phyloP scores from a whole-genome alignment of 495 filamentous ascomycete genomes.

The Bacidia gigantensis region DNA sequence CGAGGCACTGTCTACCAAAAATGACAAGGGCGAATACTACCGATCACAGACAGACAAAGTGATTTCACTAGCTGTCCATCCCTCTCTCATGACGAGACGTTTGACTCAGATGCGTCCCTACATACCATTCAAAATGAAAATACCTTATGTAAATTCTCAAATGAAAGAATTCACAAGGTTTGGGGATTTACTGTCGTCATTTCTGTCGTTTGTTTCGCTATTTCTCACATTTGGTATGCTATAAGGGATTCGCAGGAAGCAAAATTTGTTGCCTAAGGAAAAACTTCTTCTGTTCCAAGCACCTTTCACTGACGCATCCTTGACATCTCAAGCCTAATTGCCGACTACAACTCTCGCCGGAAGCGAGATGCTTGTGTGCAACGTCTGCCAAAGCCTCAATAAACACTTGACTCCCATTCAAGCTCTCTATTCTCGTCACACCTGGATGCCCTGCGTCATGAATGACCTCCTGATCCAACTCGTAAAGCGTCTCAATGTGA shows the following conservation, averaged over 20 bases:
- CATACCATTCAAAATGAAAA: too few species aligned
- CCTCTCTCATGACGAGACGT: too few species aligned
- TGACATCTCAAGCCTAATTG: conserved; percentile 93
- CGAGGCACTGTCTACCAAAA: too few species aligned
- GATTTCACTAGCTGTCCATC: too few species aligned
- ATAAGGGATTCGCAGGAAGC: conserved; percentile 8
- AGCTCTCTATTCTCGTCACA: conserved; percentile 80
- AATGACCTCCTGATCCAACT: conserved; percentile 92
- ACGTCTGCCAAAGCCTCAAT: conserved; percentile 83
- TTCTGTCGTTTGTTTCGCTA: background rate
- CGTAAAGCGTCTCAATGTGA: conserved; percentile 95
- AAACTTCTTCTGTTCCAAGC: conserved; percentile 83
- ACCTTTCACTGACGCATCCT: conserved; percentile 81
- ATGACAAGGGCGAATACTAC: too few species aligned
- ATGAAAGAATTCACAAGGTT: too few species aligned
- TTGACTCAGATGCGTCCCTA: too few species aligned
- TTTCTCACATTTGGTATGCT: background rate
- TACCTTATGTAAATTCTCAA: too few species aligned
- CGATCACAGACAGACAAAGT: too few species aligned
- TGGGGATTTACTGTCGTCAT: too few species aligned
- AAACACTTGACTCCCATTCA: conserved; percentile 87
- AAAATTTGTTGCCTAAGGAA: conserved; percentile 44
- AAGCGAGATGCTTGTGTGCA: conserved; percentile 63
- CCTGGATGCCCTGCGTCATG: conserved; percentile 64
- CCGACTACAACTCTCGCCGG: conserved; percentile 50